These are phyloP conservation scores for Ceratobasidium sp. DNA, from an alignment of 1,284 basidiomycete genomes.

Conservation along the genomic window DNA sequence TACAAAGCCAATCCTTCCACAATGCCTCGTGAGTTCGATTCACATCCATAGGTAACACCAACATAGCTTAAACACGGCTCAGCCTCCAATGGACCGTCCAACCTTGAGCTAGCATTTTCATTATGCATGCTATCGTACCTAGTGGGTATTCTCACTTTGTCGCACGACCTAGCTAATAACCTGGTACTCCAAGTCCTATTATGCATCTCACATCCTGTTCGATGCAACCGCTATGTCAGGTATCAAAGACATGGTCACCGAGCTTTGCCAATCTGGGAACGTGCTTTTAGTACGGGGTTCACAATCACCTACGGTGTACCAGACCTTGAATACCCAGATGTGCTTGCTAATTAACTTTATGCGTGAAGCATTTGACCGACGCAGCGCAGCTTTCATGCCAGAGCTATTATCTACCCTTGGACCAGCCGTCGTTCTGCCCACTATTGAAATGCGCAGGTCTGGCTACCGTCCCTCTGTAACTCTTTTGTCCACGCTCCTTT, in stretches of 20 bases:
- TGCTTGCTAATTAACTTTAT: constrained; percentile 24
- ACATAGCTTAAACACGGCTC: neutral
- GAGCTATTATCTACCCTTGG: constrained; percentile 23
- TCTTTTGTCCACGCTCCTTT: constrained; percentile 10
- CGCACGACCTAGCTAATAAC: neutral
- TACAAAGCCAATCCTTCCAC: neutral
- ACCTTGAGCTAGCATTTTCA: neutral
- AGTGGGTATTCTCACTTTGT: neutral
- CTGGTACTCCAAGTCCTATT: constrained; percentile 12
- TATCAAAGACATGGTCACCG: neutral
- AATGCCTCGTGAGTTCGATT: constrained; percentile 12
- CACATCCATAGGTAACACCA: neutral
- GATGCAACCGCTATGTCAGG: neutral
- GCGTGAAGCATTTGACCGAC: constrained; percentile 8
- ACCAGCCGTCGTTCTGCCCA: constrained; percentile 10
- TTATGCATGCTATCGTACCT: constrained; percentile 12
- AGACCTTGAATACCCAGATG: neutral
- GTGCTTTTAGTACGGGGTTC: no score
- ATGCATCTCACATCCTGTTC: neutral
- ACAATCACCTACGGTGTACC: neutral
- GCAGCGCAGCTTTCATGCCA: neutral
- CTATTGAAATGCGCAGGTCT: constrained; percentile 33
- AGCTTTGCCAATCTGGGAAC: neutral
- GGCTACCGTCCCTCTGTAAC: constrained; percentile 15
- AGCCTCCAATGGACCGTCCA: neutral